Evolutionary conservation across 202 grass and related monocot genomes (phyloP).

Genomic region (Musa balbisiana): DNA sequence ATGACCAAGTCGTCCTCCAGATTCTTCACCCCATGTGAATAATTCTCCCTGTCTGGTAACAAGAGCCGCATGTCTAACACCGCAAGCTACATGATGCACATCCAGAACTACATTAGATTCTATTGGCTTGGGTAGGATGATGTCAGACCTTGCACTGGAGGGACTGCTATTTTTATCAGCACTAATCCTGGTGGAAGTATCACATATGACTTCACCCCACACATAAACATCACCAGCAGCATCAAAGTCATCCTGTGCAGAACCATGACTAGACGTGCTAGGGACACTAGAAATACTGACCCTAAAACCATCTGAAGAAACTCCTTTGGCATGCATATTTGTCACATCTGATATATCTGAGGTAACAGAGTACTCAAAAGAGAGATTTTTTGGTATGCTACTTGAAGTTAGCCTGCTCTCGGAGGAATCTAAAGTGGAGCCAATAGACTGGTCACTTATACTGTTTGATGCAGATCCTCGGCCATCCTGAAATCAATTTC

Average conservation of each 20-base stretch:
- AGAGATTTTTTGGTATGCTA: conserved; percentile 50
- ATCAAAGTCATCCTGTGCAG: conserved; percentile 74
- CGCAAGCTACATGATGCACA: conserved; percentile 75
- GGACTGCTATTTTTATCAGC: conserved; percentile 38
- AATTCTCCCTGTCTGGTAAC: conserved; percentile 84
- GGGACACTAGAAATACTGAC: conserved; percentile 67
- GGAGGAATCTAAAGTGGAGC: conserved; percentile 38
- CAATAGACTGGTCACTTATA: conserved; percentile 20
- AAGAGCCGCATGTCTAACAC: conserved; percentile 77
- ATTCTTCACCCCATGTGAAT: conserved; percentile 97
- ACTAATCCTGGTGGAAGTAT: conserved; percentile 32
- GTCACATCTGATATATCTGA: conserved; percentile 69
- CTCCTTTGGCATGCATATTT: conserved; percentile 89
- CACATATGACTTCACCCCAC: conserved; percentile 89
- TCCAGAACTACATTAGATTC: conserved; percentile 99
- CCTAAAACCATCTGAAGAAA: conserved; percentile 67
- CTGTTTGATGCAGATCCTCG: conserved; percentile 26
- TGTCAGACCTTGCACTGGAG: conserved; percentile 41
- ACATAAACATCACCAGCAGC: conserved; percentile 90
- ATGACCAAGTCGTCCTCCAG: conserved; percentile 72
- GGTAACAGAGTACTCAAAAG: conserved; percentile 46
- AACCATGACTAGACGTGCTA: conserved; percentile 90
- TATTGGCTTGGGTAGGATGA: conserved; percentile 88
- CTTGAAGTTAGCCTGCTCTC: conserved; percentile 59
- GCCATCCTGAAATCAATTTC: conserved; percentile 15